Percentiles rank a stretch among this genome's conserved stretches.
These are phyloP conservation scores for Aspergillus luchuensis DNA, from an alignment of 2,329 filamentous ascomycete genomes.

Conservation along the genomic window DNA sequence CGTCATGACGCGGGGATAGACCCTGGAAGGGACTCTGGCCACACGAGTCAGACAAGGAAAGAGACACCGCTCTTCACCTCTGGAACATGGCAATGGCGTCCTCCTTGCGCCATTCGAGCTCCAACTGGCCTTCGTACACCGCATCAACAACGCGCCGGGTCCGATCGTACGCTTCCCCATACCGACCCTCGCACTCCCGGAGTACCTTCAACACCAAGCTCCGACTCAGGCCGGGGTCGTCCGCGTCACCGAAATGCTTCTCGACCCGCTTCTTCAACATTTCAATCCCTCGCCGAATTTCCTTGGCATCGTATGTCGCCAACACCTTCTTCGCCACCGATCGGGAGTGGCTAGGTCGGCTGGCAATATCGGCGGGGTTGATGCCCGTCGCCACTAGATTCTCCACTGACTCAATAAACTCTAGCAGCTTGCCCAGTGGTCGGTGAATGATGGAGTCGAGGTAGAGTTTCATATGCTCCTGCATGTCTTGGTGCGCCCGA, in stretches of 20 bases:
- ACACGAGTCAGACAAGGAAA: slow-evolving; percentile 4
- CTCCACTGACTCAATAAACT: slow-evolving; percentile 89
- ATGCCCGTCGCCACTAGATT: slow-evolving; percentile 63
- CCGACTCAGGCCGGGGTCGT: slow-evolving; percentile 68
- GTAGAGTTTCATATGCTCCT: slow-evolving; percentile 85
- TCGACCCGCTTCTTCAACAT: slow-evolving; percentile 87
- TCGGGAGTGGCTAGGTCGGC: slow-evolving; percentile 80
- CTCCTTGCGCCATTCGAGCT: slow-evolving; percentile 52
- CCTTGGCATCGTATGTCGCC: slow-evolving; percentile 75
- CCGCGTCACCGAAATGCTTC: slow-evolving; percentile 93
- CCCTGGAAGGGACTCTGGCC: not conserved
- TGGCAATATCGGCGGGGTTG: slow-evolving; percentile 64
- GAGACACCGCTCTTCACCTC: slow-evolving; percentile 29
- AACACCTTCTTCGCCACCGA: slow-evolving; percentile 84
- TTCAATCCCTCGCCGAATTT: slow-evolving; percentile 88
- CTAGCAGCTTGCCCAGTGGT: slow-evolving; percentile 84
- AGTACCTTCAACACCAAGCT: slow-evolving; percentile 62
- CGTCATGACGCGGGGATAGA: slow-evolving; percentile 2
- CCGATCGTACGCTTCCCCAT: slow-evolving; percentile 57
- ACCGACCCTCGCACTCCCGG: slow-evolving; percentile 61
- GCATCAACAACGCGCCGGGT: slow-evolving; percentile 46
- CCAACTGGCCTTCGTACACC: slow-evolving; percentile 50
- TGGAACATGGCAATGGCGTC: slow-evolving; percentile 47
- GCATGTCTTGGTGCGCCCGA: slow-evolving; percentile 74
- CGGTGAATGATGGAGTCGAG: slow-evolving; percentile 84